Conservation (phyloP, 2,329 filamentous ascomycete genomes). For the Exophiala bonariae region DNA sequence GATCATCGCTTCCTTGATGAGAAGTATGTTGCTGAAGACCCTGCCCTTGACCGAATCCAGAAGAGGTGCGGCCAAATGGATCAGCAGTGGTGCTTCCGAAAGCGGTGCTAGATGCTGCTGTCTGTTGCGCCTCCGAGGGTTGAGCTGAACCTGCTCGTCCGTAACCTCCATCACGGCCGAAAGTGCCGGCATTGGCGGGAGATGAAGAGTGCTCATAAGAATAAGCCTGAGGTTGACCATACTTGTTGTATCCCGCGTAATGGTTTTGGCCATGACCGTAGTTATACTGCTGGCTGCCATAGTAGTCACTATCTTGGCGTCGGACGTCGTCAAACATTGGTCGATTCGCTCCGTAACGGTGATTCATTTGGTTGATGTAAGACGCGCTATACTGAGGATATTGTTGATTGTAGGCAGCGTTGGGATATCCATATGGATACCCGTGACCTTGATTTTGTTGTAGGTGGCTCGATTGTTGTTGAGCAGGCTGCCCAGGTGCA, state of each 20-base stretch:
- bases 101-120: slow-evolving; percentile 49
- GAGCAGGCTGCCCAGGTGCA: slow-evolving; percentile 67
- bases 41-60: slow-evolving; percentile 55
- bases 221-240: slow-evolving; percentile 64
- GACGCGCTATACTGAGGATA: slow-evolving; percentile 58
- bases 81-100: slow-evolving; percentile 58
- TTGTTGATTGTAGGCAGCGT: slow-evolving; percentile 26
- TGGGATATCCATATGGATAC: slow-evolving; percentile 62
- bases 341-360: slow-evolving; percentile 49
- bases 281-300: slow-evolving; percentile 54
- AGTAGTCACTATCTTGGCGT: slow-evolving; percentile 49
- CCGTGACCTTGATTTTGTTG: slow-evolving; percentile 52
- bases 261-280: slow-evolving; percentile 45
- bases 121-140: slow-evolving; percentile 55
- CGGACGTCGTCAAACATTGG: slow-evolving; percentile 52
- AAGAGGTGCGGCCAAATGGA: slow-evolving; percentile 59
- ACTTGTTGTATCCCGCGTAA: slow-evolving; percentile 60
- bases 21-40: slow-evolving; percentile 47
- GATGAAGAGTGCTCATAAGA: slow-evolving; percentile 66
- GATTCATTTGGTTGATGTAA: slow-evolving; percentile 56
- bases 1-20: slow-evolving; percentile 47
- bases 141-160: slow-evolving; percentile 59
- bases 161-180: slow-evolving; percentile 59
- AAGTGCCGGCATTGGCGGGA: slow-evolving; percentile 57
- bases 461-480: slow-evolving; percentile 38